Conservation (phyloP, 176 grass and related monocot species). For the Triticum turgidum region DNA sequence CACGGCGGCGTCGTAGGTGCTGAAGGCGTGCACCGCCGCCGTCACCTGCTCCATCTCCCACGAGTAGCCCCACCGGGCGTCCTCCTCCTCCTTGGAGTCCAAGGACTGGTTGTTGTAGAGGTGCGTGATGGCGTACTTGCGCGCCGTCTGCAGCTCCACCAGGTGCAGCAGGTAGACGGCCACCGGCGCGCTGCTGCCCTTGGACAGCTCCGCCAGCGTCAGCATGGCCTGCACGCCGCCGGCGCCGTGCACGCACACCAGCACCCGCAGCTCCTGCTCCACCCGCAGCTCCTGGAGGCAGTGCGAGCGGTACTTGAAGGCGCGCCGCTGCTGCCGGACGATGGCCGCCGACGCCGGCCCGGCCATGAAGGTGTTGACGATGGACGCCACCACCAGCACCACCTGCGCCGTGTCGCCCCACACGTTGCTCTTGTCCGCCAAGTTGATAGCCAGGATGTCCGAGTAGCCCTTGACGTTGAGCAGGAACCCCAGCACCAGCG, state of each 20-base stretch:
- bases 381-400: conserved; percentile 39
- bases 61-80: conserved; percentile 40
- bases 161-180: conserved; percentile 57
- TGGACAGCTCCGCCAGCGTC: conserved; percentile 38
- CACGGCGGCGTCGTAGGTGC: conserved; percentile 31
- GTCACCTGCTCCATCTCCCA: conserved; percentile 50
- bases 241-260: conserved; percentile 53
- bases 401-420: conserved; percentile 43
- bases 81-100: background rate
- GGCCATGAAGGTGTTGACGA: conserved; percentile 60
- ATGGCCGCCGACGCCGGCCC: conserved; percentile 59
- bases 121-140: conserved; percentile 55
- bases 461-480: conserved; percentile 75
- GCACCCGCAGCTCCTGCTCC: conserved; percentile 54
- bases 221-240: conserved; percentile 36
- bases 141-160: conserved; percentile 46
- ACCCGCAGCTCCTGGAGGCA: conserved; percentile 47
- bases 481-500: conserved; percentile 54
- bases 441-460: conserved; percentile 57
- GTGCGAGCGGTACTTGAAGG: conserved; percentile 36
- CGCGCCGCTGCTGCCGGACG: conserved; percentile 42
- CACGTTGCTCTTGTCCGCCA: background rate
- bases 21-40: conserved; percentile 37
- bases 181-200: conserved; percentile 25
- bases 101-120: conserved; percentile 15